Evolutionary conservation across 2,329 filamentous ascomycete genomes (phyloP).

Genomic region (Seiridium unicorne): DNA sequence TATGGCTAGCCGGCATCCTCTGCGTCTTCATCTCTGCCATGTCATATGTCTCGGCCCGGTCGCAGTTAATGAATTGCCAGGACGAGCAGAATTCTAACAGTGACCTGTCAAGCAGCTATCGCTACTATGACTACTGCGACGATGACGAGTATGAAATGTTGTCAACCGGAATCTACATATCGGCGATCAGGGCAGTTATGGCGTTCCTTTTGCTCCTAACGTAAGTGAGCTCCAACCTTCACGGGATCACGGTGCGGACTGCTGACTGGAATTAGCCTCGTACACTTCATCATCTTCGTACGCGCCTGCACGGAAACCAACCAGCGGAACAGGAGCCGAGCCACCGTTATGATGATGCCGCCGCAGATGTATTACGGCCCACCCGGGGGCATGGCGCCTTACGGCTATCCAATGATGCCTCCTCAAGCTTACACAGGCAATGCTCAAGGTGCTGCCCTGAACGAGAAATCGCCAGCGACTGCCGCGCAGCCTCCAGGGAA

Average conservation of each 20-base stretch:
- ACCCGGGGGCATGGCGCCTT: conserved; percentile 4
- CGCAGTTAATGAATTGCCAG: not conserved
- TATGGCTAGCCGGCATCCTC: conserved; percentile 9
- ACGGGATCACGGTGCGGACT: not conserved
- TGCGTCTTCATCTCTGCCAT: conserved; percentile 4
- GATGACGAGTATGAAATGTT: not conserved
- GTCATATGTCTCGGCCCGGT: not conserved
- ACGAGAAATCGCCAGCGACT: not conserved
- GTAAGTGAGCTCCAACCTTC: not conserved
- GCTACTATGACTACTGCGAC: not conserved
- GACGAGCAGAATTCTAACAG: not conserved
- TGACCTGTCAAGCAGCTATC: not conserved
- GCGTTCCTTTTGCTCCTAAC: conserved; percentile 9
- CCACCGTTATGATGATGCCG: conserved; percentile 5
- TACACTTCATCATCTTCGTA: conserved; percentile 13
- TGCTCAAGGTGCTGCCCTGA: not conserved
- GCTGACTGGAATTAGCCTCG: conserved; percentile 1
- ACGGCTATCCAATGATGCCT: conserved; percentile 7
- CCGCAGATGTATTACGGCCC: conserved; percentile 2
- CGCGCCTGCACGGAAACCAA: conserved; percentile 11
- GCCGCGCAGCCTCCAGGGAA: not conserved
- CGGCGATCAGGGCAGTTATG: not conserved
- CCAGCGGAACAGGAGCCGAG: conserved; percentile 4
- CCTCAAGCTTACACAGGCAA: not conserved
- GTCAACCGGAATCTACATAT: not conserved